phyloP scores from a whole-genome alignment of 352 stramenopile species.

The Phytophthora sp. region DNA sequence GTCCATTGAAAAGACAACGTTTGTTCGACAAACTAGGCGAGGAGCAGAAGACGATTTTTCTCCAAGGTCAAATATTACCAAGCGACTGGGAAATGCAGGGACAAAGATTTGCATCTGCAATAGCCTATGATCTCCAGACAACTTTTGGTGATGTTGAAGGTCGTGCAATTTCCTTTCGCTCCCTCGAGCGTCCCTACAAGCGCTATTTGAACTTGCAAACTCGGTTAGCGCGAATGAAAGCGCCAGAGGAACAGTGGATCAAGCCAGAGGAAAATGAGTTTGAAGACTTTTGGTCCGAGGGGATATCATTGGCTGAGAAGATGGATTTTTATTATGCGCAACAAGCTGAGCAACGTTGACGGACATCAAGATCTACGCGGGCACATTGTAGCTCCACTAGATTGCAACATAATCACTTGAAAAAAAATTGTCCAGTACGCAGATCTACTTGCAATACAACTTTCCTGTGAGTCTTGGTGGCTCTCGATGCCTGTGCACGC shows the following conservation, averaged over 20 bases:
- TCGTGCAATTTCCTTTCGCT: constrained; percentile 17
- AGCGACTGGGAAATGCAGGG: constrained; percentile 8
- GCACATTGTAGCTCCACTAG: too few species aligned
- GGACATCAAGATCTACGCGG: too few species aligned
- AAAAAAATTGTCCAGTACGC: too few species aligned
- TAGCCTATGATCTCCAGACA: constrained; percentile 16
- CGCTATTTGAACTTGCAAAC: constrained; percentile 28
- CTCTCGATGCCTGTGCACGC: too few species aligned
- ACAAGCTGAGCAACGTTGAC: too few species aligned
- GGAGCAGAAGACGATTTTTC: constrained; percentile 11
- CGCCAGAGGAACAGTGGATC: constrained; percentile 17
- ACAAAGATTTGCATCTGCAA: constrained; percentile 10
- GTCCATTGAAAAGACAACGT: constrained; percentile 7
- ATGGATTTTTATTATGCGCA: constrained; percentile 26
- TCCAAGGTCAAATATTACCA: constrained; percentile 3
- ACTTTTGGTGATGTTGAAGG: constrained; percentile 23
- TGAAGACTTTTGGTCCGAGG: constrained; percentile 26
- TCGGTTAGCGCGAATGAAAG: constrained; percentile 12
- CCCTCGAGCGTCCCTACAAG: constrained; percentile 26
- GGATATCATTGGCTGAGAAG: constrained; percentile 23
- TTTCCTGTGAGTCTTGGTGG: too few species aligned
- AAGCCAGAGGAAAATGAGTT: constrained; percentile 23
- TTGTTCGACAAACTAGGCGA: constrained; percentile 11
- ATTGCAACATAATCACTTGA: too few species aligned
- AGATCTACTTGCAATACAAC: too few species aligned